Conservation (phyloP, 257 asterid genomes). For the Lycium barbarum region DNA sequence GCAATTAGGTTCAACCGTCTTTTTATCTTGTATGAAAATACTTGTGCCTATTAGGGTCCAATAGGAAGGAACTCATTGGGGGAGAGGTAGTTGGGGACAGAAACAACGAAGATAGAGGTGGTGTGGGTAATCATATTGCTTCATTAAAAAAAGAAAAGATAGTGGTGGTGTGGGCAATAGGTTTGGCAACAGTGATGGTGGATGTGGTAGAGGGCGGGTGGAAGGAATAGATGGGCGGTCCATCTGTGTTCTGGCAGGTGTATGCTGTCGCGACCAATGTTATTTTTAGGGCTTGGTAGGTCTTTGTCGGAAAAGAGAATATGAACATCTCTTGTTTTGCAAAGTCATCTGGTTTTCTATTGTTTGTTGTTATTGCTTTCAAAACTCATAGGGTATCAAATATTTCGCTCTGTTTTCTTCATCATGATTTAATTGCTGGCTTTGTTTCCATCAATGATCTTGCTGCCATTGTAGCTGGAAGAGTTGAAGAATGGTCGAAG, state of each 20-base stretch:
- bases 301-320: background rate
- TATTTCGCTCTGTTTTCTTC: background rate
- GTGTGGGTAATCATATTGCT: background rate
- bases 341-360: background rate
- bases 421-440: slow-evolving; percentile 1
- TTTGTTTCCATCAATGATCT: slow-evolving; percentile 23
- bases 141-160: background rate
- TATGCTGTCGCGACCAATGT: background rate
- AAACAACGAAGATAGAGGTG: background rate
- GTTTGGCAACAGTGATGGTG: background rate
- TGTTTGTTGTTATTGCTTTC: background rate
- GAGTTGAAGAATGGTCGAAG: slow-evolving; percentile 58
- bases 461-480: slow-evolving; percentile 60
- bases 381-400: background rate
- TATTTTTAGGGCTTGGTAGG: background rate
- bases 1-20: slow-evolving; percentile 1
- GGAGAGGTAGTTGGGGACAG: slow-evolving; percentile 21
- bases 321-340: background rate
- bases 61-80: slow-evolving; percentile 1
- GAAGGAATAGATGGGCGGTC: background rate
- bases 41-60: background rate
- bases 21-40: slow-evolving; percentile 10
- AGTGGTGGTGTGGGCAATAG: slow-evolving; percentile 4
- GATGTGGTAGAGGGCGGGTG: too few relatives aligned
- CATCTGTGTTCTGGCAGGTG: background rate